These are phyloP conservation scores for Arthroderma uncinatum DNA, from an alignment of 2,329 filamentous ascomycete species.

Conservation along the genomic window DNA sequence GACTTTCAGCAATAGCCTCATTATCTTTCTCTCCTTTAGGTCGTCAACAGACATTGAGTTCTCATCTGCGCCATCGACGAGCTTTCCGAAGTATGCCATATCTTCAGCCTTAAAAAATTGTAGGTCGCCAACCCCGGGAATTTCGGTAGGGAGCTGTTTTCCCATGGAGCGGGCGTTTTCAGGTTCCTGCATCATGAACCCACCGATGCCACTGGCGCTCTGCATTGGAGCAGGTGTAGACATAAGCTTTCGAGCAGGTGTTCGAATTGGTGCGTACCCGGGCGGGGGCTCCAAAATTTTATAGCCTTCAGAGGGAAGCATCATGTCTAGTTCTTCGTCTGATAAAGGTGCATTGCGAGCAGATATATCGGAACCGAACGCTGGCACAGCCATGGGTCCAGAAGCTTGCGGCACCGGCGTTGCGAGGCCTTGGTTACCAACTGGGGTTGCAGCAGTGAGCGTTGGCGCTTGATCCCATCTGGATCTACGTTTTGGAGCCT, in stretches of 20 bases:
- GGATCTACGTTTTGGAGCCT: conserved; percentile 61
- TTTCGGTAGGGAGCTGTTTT: conserved; percentile 82
- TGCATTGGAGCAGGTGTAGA: conserved; percentile 56
- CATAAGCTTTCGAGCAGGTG: conserved; percentile 63
- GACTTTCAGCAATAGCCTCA: conserved; percentile 91
- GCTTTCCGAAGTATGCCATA: conserved; percentile 96
- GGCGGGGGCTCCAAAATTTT: conserved; percentile 82
- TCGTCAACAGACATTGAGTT: conserved; percentile 87
- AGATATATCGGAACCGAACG: conserved; percentile 72
- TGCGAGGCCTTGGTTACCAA: conserved; percentile 61
- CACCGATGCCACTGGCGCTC: conserved; percentile 51
- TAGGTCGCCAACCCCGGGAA: conserved; percentile 87
- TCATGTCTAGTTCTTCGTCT: conserved; percentile 85
- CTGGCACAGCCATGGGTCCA: conserved; percentile 41
- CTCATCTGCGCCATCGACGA: conserved; percentile 88
- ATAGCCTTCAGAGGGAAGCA: conserved; percentile 87
- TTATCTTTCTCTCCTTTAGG: conserved; percentile 95
- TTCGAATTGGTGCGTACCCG: conserved; percentile 76
- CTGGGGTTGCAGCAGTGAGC: conserved; percentile 54
- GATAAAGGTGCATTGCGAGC: conserved; percentile 70
- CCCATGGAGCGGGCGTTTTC: conserved; percentile 71
- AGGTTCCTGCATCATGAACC: conserved; percentile 96
- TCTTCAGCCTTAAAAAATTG: conserved; percentile 98
- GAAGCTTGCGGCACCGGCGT: conserved; percentile 62
- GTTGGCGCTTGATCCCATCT: conserved; percentile 85